phyloP scores from a whole-genome alignment of 148 eudicot genomes.

The Arctostaphylos glauca region DNA sequence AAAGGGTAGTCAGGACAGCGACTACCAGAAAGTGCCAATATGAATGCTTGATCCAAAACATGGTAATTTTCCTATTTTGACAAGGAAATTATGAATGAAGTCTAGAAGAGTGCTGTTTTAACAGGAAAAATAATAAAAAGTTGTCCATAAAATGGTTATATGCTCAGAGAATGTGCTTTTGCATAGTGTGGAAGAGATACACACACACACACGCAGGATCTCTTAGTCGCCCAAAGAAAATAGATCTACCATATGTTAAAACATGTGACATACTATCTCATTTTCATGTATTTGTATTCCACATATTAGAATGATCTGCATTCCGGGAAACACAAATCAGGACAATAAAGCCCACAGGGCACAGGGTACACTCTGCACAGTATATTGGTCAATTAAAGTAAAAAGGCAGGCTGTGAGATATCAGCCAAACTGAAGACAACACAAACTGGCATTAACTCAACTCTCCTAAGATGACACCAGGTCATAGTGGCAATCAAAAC shows the following conservation, averaged over 20 bases:
- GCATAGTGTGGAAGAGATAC: neutral
- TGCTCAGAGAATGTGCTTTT: neutral
- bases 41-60: neutral
- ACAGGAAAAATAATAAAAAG: neutral
- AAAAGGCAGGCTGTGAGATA: neutral
- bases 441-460: neutral
- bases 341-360: neutral
- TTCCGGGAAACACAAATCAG: neutral
- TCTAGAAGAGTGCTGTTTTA: neutral
- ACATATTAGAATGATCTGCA: neutral
- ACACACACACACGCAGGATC: neutral
- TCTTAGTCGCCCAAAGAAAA: neutral
- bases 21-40: neutral
- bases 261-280: neutral
- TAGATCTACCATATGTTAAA: neutral
- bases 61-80: neutral
- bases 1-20: neutral
- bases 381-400: neutral
- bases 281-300: neutral
- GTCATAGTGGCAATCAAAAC: neutral
- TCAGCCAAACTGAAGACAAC: neutral
- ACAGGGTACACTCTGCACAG: neutral
- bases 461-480: neutral
- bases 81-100: neutral
- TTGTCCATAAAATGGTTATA: neutral